phyloP scores from a whole-genome alignment of 495 filamentous ascomycete genomes.

The Aspergillus haitiensis region DNA sequence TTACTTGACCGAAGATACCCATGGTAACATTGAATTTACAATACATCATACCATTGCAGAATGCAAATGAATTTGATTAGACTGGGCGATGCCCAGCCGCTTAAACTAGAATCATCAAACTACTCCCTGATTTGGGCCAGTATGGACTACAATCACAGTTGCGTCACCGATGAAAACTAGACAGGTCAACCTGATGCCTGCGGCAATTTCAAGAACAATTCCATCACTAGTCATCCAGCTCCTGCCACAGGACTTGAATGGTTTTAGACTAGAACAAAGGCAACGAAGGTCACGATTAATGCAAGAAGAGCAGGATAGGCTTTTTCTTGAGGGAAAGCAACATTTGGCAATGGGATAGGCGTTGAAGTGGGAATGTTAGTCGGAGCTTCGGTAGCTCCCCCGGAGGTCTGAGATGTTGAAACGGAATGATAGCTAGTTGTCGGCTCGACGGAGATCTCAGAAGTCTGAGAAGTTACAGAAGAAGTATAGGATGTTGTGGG shows the following conservation, averaged over 20 bases:
- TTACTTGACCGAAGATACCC: conserved; percentile 30
- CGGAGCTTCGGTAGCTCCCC: conserved; percentile 9
- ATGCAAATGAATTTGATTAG: conserved; percentile 16
- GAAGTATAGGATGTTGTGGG: background rate
- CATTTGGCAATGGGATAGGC: conserved; percentile 11
- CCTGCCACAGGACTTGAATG: background rate
- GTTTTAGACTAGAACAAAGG: conserved; percentile 11
- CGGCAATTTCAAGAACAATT: background rate
- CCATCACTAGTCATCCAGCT: background rate
- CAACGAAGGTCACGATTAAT: conserved; percentile 12
- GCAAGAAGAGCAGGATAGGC: conserved; percentile 10
- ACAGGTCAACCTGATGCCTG: conserved; percentile 4
- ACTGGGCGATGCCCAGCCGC: conserved; percentile 10
- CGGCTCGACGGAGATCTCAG: conserved; percentile 14
- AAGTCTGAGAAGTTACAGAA: background rate
- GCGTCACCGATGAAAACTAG: conserved; percentile 9
- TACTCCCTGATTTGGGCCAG: conserved; percentile 12
- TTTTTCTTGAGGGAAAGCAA: conserved; percentile 3
- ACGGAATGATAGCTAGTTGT: background rate
- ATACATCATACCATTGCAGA: background rate
- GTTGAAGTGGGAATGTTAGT: conserved; percentile 11
- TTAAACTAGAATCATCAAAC: conserved; percentile 14
- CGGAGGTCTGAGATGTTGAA: conserved; percentile 11
- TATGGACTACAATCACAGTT: conserved; percentile 4
- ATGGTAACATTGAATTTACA: conserved; percentile 22